A percentile compares a stretch with the other conserved stretches of the same genome.
These are phyloP conservation scores for Trichoderma lentiforme DNA, from an alignment of 2,329 filamentous ascomycete species.

Conservation along the genomic window DNA sequence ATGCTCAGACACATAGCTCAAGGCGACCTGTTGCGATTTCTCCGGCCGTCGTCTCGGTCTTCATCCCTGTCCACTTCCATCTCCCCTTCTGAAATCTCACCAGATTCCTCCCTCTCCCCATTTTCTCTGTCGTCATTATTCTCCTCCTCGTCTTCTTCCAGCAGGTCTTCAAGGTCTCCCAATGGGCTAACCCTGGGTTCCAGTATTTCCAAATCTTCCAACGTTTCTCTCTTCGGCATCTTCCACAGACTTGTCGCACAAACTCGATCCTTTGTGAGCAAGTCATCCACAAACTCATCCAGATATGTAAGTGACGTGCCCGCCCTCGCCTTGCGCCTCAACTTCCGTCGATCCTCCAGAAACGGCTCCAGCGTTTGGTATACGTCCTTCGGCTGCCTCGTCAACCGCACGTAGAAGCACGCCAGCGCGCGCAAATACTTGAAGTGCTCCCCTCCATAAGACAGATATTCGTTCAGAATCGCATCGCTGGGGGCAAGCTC, in stretches of 20 bases:
- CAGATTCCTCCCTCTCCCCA: conserved; percentile 39
- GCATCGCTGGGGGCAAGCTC: conserved; percentile 79
- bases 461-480: conserved; percentile 75
- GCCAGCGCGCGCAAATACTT: conserved; percentile 88
- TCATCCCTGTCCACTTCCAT: conserved; percentile 41
- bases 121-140: conserved; percentile 21
- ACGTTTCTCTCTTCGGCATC: conserved; percentile 72
- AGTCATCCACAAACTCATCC: conserved; percentile 91
- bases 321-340: conserved; percentile 71
- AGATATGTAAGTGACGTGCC: conserved; percentile 75
- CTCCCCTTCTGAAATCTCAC: conserved; percentile 34
- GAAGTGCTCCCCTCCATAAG: conserved; percentile 70
- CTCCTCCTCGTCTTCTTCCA: conserved; percentile 54
- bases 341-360: conserved; percentile 76
- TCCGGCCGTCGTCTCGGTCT: conserved; percentile 27
- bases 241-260: conserved; percentile 93
- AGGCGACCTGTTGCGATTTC: conserved; percentile 28
- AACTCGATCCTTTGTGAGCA: conserved; percentile 82
- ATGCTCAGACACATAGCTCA: conserved; percentile 23
- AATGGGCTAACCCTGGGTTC: conserved; percentile 83
- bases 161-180: conserved; percentile 70
- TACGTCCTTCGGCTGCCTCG: conserved; percentile 76
- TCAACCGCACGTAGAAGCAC: conserved; percentile 89
- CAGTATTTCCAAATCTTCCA: conserved; percentile 86
- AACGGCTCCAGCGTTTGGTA: conserved; percentile 78